phyloP scores from a whole-genome alignment of 148 eudicot species.

The Chenopodium formosanum region DNA sequence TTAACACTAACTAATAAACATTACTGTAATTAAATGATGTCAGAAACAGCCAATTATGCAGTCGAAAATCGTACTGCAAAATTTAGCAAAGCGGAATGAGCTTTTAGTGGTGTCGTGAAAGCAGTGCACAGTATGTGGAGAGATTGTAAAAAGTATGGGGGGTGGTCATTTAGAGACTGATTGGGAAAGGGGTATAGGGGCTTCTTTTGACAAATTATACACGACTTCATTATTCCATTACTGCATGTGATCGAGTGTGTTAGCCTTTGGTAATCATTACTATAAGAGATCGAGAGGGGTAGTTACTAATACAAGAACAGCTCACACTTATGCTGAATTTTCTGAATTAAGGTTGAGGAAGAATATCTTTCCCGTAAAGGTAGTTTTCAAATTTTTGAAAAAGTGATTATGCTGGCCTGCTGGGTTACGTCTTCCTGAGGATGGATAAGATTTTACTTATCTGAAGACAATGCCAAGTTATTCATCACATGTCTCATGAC shows the following conservation, averaged over 20 bases:
- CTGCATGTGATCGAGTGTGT: too few species aligned
- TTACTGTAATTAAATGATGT: neutral
- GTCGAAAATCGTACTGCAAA: neutral
- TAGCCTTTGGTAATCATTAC: too few species aligned
- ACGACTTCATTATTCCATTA: too few species aligned
- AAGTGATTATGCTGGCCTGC: too few species aligned
- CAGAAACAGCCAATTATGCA: neutral
- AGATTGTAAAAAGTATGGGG: neutral
- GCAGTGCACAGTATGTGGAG: neutral
- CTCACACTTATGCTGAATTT: neutral
- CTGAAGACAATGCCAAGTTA: too few species aligned
- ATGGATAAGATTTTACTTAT: too few species aligned
- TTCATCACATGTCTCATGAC: too few species aligned
- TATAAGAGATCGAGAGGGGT: too few species aligned
- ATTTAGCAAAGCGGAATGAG: neutral
- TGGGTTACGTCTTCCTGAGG: too few species aligned
- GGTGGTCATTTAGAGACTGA: too few species aligned
- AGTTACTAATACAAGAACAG: too few species aligned
- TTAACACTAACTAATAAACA: neutral
- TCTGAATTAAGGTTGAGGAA: neutral
- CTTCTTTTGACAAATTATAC: neutral
- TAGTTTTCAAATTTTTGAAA: too few species aligned
- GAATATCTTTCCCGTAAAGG: neutral
- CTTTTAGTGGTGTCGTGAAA: neutral
- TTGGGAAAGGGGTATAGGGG: neutral